A percentile compares a stretch with the other conserved stretches of the same genome.
These are phyloP conservation scores for Cajanus cajan DNA, from an alignment of 306 rosid genomes.

Conservation along the genomic window DNA sequence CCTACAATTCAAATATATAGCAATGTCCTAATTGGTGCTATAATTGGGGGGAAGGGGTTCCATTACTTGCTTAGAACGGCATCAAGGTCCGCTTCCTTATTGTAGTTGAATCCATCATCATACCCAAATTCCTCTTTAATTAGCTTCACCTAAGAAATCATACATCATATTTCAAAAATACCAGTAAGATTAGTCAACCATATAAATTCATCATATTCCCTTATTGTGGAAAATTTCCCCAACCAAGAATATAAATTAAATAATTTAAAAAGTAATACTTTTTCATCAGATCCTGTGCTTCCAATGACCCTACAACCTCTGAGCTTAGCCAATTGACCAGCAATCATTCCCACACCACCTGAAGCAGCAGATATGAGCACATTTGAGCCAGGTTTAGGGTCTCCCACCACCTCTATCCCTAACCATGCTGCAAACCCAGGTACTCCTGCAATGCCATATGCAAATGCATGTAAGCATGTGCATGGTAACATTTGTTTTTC, in stretches of 20 bases:
- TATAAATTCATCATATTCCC: no score
- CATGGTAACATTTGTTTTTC: not conserved
- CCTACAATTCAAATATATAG: not conserved
- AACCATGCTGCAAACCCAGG: slow-evolving; percentile 59
- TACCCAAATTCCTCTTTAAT: slow-evolving; percentile 53
- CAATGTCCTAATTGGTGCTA: not conserved
- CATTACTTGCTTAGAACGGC: slow-evolving; percentile 45
- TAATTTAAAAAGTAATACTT: slow-evolving; percentile 16
- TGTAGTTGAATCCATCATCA: slow-evolving; percentile 58
- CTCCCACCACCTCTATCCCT: slow-evolving; percentile 43
- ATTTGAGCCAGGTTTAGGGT: slow-evolving; percentile 43
- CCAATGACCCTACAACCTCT: slow-evolving; percentile 52
- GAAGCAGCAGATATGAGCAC: slow-evolving; percentile 54
- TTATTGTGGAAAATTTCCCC: not conserved
- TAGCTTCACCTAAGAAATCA: slow-evolving; percentile 33
- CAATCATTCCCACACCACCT: slow-evolving; percentile 54
- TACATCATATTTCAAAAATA: not conserved
- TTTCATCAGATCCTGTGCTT: slow-evolving; percentile 53
- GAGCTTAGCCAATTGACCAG: slow-evolving; percentile 56
- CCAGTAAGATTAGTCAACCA: not conserved
- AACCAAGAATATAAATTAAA: not conserved
- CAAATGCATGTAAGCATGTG: no score
- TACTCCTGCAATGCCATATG: slow-evolving; percentile 21
- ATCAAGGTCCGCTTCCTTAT: slow-evolving; percentile 42
- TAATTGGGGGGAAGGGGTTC: not conserved